phyloP scores from a whole-genome alignment of 176 grass and related monocot genomes.

The Oryza glaberrima region DNA sequence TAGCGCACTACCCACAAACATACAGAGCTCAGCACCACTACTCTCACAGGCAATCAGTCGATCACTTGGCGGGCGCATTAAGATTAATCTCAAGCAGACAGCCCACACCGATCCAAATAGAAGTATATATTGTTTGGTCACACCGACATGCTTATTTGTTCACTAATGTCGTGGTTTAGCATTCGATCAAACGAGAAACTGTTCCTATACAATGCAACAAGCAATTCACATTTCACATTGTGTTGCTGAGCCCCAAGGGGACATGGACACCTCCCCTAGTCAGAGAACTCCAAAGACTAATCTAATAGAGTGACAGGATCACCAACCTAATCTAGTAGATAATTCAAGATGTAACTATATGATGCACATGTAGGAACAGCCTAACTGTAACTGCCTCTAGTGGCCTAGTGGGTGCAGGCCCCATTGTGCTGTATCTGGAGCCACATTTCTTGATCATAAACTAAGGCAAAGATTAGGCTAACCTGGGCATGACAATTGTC shows the following conservation, averaged over 20 bases:
- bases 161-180: not conserved
- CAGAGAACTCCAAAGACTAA: conserved; percentile 7
- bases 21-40: conserved; percentile 18
- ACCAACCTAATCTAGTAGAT: not conserved
- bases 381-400: conserved; percentile 31
- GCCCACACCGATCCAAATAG: not conserved
- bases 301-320: not conserved
- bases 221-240: conserved; percentile 11
- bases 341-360: conserved; percentile 2
- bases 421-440: conserved; percentile 19
- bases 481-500: conserved; percentile 30
- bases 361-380: conserved; percentile 27
- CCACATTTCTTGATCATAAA: conserved; percentile 13
- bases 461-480: conserved; percentile 6
- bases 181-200: not conserved
- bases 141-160: not conserved
- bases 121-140: not conserved
- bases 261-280: not conserved
- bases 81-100: not conserved
- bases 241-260: conserved; percentile 21
- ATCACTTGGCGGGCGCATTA: conserved; percentile 21
- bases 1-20: not conserved
- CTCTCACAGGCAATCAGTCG: not conserved
- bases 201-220: conserved; percentile 22
- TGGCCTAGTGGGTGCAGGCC: conserved; percentile 20